Evolutionary conservation across 371 early-diverging fungal genomes (phyloP).

Genomic region (Mortierella sp.): DNA sequence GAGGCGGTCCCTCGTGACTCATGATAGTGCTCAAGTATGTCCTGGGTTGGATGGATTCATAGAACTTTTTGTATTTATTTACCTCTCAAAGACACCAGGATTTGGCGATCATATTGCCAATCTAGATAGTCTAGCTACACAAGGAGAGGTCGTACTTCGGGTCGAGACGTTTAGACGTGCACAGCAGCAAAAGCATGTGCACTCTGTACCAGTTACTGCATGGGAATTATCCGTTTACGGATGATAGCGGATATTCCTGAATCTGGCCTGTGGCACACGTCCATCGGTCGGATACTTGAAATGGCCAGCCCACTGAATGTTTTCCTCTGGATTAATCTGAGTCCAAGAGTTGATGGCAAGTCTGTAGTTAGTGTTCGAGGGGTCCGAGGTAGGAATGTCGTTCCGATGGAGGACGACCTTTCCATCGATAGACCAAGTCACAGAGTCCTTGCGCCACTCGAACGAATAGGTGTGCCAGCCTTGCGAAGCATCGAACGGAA

Average conservation of each 20-base stretch:
- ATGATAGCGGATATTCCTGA: constrained; percentile 38
- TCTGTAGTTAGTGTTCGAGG: constrained; percentile 26
- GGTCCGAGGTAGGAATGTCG: constrained; percentile 30
- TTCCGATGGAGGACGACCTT: constrained; percentile 34
- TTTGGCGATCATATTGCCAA: too few relatives aligned
- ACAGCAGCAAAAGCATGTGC: not conserved
- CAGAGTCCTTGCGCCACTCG: constrained; percentile 42
- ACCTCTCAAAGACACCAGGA: too few relatives aligned
- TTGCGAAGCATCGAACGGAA: constrained; percentile 36
- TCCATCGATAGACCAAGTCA: constrained; percentile 43
- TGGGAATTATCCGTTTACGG: too few relatives aligned
- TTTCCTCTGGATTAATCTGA: constrained; percentile 33
- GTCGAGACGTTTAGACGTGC: too few relatives aligned
- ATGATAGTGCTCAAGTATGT: too few relatives aligned
- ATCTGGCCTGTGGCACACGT: constrained; percentile 24
- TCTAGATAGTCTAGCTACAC: too few relatives aligned
- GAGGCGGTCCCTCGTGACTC: not conserved
- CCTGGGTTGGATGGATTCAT: too few relatives aligned
- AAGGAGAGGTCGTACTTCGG: too few relatives aligned
- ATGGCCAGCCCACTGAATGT: constrained; percentile 43
- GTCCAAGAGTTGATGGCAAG: constrained; percentile 50
- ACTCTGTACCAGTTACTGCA: too few relatives aligned
- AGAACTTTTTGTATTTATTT: too few relatives aligned
- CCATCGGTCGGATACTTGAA: constrained; percentile 38
- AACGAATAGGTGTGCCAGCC: constrained; percentile 47